Evolutionary conservation across 2,329 filamentous ascomycete species (phyloP).

Genomic region (Davidsoniella virescens): DNA sequence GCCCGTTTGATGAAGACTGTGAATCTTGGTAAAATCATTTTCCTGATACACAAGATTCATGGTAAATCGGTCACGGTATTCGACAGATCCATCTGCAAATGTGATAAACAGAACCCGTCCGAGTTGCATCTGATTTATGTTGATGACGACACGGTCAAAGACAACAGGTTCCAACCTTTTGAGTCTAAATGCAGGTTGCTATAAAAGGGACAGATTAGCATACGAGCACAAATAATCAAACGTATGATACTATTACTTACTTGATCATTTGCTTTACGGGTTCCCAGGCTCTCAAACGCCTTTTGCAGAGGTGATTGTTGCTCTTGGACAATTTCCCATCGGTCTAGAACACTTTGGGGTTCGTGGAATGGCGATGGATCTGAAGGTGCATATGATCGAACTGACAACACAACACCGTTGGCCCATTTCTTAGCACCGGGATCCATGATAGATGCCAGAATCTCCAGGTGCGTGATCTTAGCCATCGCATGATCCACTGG

Average conservation of each 20-base stretch:
- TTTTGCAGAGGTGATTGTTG: slow-evolving; percentile 51
- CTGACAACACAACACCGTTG: slow-evolving; percentile 11
- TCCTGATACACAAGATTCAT: slow-evolving; percentile 53
- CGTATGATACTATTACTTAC: not conserved
- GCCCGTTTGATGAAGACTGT: slow-evolving; percentile 58
- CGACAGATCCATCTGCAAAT: slow-evolving; percentile 65
- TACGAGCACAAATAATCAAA: slow-evolving; percentile 1
- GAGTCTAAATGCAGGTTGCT: slow-evolving; percentile 24
- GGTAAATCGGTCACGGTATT: slow-evolving; percentile 61
- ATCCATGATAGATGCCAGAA: slow-evolving; percentile 52
- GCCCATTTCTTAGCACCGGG: slow-evolving; percentile 32
- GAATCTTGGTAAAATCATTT: slow-evolving; percentile 47
- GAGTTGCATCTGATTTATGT: slow-evolving; percentile 50
- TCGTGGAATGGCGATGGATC: slow-evolving; percentile 39
- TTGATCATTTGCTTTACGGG: slow-evolving; percentile 33
- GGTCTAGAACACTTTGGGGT: slow-evolving; percentile 57
- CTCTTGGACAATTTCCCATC: slow-evolving; percentile 64
- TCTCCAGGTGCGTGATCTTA: slow-evolving; percentile 57
- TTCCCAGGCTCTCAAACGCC: slow-evolving; percentile 60
- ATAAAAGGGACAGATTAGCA: slow-evolving; percentile 11
- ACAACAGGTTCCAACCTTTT: slow-evolving; percentile 51
- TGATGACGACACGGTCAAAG: slow-evolving; percentile 50
- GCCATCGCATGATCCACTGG: slow-evolving; percentile 35
- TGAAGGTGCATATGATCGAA: slow-evolving; percentile 12
- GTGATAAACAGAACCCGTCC: slow-evolving; percentile 56